A percentile compares a stretch with the other conserved stretches of the same genome.
Conservation (phyloP, 257 asterid species). For the Hygrophila difformis region DNA sequence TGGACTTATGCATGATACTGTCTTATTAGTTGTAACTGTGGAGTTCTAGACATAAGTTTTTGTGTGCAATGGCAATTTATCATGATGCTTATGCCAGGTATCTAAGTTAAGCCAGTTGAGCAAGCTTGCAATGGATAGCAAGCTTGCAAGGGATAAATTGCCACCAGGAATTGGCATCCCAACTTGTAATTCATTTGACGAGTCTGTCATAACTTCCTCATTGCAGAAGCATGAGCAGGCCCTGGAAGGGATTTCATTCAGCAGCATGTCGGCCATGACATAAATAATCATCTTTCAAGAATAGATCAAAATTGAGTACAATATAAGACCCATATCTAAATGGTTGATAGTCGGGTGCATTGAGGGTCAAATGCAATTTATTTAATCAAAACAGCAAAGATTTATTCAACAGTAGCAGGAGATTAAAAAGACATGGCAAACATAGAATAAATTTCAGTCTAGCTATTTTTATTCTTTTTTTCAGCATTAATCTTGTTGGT, state of each 20-base stretch:
- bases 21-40: not conserved
- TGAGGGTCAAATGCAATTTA: too few species aligned
- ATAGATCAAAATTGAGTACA: too few species aligned
- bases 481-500: too few species aligned
- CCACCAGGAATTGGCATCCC: conserved; percentile 63
- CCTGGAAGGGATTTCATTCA: conserved; percentile 43
- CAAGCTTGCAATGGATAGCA: conserved; percentile 92
- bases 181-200: conserved; percentile 54
- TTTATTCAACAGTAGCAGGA: too few species aligned
- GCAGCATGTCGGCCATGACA: conserved; percentile 70
- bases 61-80: too few species aligned
- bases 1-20: conserved; percentile 86
- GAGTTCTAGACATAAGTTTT: not conserved
- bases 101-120: conserved; percentile 92
- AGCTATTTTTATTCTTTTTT: too few species aligned
- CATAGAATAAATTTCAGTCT: too few species aligned
- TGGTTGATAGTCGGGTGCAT: too few species aligned
- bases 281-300: too few species aligned
- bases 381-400: too few species aligned
- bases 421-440: too few species aligned
- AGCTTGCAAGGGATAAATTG: conserved; percentile 77
- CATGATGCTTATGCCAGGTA: conserved; percentile 38
- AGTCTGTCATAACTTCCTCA: conserved; percentile 55
- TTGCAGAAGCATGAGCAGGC: conserved; percentile 68
- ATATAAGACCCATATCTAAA: too few species aligned